phyloP scores from a whole-genome alignment of 192 early-diverging fungal genomes.

The Coemansia sp. region DNA sequence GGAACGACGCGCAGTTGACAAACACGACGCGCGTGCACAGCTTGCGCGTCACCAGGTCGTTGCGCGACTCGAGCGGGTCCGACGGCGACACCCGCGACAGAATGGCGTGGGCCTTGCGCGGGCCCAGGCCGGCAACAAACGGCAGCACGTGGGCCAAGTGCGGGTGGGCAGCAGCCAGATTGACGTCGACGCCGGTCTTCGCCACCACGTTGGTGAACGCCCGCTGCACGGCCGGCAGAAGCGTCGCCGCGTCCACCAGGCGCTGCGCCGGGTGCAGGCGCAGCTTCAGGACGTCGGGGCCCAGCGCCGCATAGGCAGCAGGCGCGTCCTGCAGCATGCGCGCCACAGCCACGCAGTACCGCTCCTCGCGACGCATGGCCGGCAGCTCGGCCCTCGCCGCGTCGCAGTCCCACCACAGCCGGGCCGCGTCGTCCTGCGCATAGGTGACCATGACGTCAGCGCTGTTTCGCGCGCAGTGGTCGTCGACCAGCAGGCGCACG shows the following conservation, averaged over 20 bases:
- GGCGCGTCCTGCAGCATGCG: conserved; percentile 85
- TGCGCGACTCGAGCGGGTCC: conserved; percentile 63
- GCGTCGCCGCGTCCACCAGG: conserved; percentile 67
- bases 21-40: conserved; percentile 76
- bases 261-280: conserved; percentile 76
- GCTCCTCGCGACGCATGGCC: conserved; percentile 65
- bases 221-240: conserved; percentile 74
- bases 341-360: conserved; percentile 87
- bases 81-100: conserved; percentile 33
- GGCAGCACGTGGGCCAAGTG: conserved; percentile 76
- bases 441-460: conserved; percentile 68
- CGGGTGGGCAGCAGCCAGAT: conserved; percentile 66
- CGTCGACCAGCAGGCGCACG: conserved; percentile 60
- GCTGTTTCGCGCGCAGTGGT: conserved; percentile 50
- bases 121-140: conserved; percentile 92
- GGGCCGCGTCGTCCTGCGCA: conserved; percentile 87
- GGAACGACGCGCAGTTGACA: conserved; percentile 92
- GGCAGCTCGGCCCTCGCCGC: conserved; percentile 73
- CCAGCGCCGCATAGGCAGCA: conserved; percentile 78
- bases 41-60: conserved; percentile 68
- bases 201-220: conserved; percentile 88
- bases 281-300: conserved; percentile 63
- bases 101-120: conserved; percentile 85
- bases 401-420: conserved; percentile 80
- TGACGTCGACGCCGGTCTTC: conserved; percentile 87